A percentile compares a stretch with the other conserved stretches of the same genome.
Evolutionary conservation across 2,329 filamentous ascomycete genomes (phyloP).

Genomic region (Diplodia mutila): DNA sequence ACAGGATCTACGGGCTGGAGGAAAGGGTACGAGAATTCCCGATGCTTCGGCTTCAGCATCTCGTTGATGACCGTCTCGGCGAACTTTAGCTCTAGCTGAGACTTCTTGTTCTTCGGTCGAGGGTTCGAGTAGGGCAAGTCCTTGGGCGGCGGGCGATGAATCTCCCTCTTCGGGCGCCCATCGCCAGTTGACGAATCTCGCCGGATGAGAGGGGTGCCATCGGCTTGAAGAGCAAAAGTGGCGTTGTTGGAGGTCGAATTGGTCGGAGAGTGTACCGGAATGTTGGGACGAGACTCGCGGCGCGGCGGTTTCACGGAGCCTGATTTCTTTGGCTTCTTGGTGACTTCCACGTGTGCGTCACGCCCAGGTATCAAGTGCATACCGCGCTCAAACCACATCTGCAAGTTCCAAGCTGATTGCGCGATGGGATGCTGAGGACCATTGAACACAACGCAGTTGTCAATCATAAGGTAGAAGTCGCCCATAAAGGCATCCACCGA

Average conservation of each 20-base stretch:
- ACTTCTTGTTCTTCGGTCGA: conserved; percentile 88
- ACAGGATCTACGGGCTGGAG: conserved; percentile 87
- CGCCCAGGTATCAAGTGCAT: conserved; percentile 63
- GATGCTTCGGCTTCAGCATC: conserved; percentile 74
- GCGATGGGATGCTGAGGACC: conserved; percentile 76
- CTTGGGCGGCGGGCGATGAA: conserved; percentile 86
- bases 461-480: conserved; percentile 76
- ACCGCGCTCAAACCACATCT: conserved; percentile 62
- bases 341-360: conserved; percentile 57
- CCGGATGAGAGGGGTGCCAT: conserved; percentile 79
- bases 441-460: conserved; percentile 83
- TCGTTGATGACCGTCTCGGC: conserved; percentile 81
- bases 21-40: conserved; percentile 72
- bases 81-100: conserved; percentile 86
- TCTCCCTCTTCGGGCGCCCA: conserved; percentile 85
- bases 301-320: conserved; percentile 46
- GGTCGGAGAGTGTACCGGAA: conserved; percentile 51
- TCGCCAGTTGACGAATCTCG: conserved; percentile 82
- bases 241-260: conserved; percentile 37
- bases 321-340: conserved; percentile 60
- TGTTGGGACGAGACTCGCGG: conserved; percentile 52
- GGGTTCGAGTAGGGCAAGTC: conserved; percentile 85
- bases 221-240: conserved; percentile 75
- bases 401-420: conserved; percentile 64
- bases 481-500: conserved; percentile 72